phyloP scores from a whole-genome alignment of 257 asterid genomes.

The Nicotiana attenuata region DNA sequence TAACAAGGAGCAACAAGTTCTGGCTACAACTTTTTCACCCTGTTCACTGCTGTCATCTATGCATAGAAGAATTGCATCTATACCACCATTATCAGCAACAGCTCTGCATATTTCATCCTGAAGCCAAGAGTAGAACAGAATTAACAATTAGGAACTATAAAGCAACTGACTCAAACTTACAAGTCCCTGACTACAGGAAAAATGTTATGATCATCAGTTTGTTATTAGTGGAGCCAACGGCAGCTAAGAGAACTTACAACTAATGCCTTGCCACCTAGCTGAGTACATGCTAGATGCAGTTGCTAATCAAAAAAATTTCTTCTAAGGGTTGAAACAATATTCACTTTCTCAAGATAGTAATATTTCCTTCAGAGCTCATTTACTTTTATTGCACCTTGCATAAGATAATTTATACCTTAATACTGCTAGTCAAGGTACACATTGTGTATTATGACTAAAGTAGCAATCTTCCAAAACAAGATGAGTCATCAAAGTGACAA shows the following conservation, averaged over 20 bases:
- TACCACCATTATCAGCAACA: conserved; percentile 65
- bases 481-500: background rate
- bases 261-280: background rate
- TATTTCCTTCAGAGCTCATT: background rate
- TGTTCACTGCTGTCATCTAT: conserved; percentile 70
- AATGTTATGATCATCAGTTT: background rate
- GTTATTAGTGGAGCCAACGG: background rate
- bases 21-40: conserved; percentile 58
- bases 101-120: conserved; percentile 97
- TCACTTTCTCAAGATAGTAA: background rate
- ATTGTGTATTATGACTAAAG: background rate
- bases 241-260: background rate
- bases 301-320: background rate
- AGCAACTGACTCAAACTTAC: background rate
- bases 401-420: background rate
- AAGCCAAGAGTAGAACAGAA: conserved; percentile 14
- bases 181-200: background rate
- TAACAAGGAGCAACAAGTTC: conserved; percentile 71
- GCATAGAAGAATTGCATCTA: conserved; percentile 63
- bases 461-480: background rate
- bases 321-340: background rate
- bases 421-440: background rate
- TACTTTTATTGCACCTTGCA: background rate
- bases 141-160: background rate
- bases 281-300: background rate